A percentile compares a stretch with the other conserved stretches of the same genome.
These are phyloP conservation scores for Barbarea vulgaris DNA, from an alignment of 345 rosid genomes.

Conservation along the genomic window DNA sequence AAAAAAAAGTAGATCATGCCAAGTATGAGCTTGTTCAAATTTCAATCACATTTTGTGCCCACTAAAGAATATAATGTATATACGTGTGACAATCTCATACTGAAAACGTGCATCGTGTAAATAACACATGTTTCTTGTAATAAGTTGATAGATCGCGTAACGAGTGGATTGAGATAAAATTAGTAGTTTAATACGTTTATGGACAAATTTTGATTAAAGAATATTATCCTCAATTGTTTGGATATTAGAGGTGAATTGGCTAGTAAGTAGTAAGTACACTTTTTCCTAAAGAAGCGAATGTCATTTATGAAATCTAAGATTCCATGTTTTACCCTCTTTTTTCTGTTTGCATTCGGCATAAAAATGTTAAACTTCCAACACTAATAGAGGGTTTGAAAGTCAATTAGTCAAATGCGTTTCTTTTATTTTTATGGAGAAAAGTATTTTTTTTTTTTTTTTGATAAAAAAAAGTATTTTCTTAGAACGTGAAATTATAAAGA, in stretches of 20 bases:
- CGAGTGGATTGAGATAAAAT: not conserved
- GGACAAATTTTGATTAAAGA: not conserved
- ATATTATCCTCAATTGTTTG: not conserved
- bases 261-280: not conserved
- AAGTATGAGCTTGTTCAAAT: not conserved
- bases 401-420: not conserved
- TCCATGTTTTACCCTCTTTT: conserved; percentile 35
- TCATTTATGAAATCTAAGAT: not conserved
- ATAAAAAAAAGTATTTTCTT: no score
- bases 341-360: conserved; percentile 70
- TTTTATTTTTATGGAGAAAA: not conserved
- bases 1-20: not conserved
- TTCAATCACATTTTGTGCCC: not conserved
- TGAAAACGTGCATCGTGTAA: conserved; percentile 14
- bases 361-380: conserved; percentile 64
- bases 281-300: not conserved
- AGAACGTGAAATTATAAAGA: not conserved
- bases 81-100: not conserved
- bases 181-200: not conserved
- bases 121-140: conserved; percentile 1
- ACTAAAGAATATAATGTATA: not conserved
- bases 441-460: not conserved
- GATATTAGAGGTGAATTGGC: not conserved
- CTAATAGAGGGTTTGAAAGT: not conserved
- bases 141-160: conserved; percentile 25